Evolutionary conservation across 805 yeast genomes (phyloP), one percentile per base, ranked within the genome.

Genomic region (Wickerhamomyces alni): DNA sequence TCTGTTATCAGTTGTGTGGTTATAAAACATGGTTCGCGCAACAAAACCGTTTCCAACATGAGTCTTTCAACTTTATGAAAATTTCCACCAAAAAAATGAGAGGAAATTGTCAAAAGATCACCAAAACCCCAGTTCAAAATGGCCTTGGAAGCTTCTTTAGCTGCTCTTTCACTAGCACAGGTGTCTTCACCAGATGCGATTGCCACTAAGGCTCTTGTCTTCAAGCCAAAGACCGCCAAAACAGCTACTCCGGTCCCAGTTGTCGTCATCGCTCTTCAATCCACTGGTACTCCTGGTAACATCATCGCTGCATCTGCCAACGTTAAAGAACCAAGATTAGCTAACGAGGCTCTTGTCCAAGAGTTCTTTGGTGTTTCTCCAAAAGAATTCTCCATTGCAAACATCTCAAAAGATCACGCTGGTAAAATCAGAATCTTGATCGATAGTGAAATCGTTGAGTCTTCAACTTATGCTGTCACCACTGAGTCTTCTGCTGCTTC

Each of bases 141-240:
- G 87, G 77, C 86, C 35, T 69, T 82, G 48, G 86, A 77, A 67
- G 76, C 80, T 54, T 65, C 82, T 17, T 73, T 84, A 50, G 78
- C 87, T 33, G 72, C 80, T 35, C 67, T 84, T 45, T 80, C 88
- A 31, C 63, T 82, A 49, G 70, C 75, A 29, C 70, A 75, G 31
- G 80, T 73, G 33, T 52, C 71, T 15, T 61, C 74, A 35, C 80
- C 70, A 34, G 66, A 70, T 29, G 70, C 82, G 2, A 45, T 67
- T 21, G 67, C 79, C 22, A 74, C 86, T 45, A 87, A 87, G 63
- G 74, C 89, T 5, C 68, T 87, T 45, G 88, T 87, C 21, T 87
- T 87, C 75, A 87, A 87, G 66, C 95, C 95, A 52, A 87, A 87
- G 66, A 86, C 95, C 35, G 81, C 95, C 28, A 87, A 87, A 58